Evolutionary conservation across 2,329 filamentous ascomycete genomes (phyloP), one percentile per base, ranked within the genome.

Genomic region (Penicillium olsonii): DNA sequence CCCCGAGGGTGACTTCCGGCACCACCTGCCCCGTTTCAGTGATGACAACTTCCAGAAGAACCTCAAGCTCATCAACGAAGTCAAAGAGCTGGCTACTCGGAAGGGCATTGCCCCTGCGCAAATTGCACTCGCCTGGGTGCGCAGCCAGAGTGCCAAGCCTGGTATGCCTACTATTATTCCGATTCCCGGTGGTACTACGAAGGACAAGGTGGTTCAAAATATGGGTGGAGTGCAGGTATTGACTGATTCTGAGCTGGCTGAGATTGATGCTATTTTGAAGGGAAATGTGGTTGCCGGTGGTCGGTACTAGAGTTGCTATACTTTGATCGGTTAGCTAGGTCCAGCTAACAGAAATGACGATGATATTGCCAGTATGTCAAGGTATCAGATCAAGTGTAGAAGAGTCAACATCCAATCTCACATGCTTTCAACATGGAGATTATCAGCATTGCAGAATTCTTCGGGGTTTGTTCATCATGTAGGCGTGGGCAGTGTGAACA

Each of bases 191-290:
- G 63, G 65, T 27, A 70, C 67, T n/a, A 68, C 68, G n/a, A 58
- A 50, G 12, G 62, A 67, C 45, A 70, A 67, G 58, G 62, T 70
- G 22, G 61, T 59, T 26, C 67, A 72, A 56, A 72, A 71, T 35
- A 54, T 62, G 57, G 35, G 60, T 15, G 63, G 62, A 9, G 56
- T 66, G 4, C 59, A 65, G 37, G 45, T 54, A 29, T 54, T 74
- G 8, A 62, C 60, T 2, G 66, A 69, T 34, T 60, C 62, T 14
- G 70, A 75, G 43, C 56, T 82, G 66, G 74, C 75, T 37, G 77
- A 78, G 59, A 72, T 84, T 44, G 75, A 78, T 34, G 69, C 72
- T 15, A 74, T 84, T 48, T 53, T 82, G 53, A 75, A 76, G 54
- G 73, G 71, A 45, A 66, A 77, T 33, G 63, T 71, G 38, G 62